A percentile compares a stretch with the other conserved stretches of the same genome.
Conservation (phyloP, 2,329 filamentous ascomycete genomes). For the Laburnicola sp. region DNA sequence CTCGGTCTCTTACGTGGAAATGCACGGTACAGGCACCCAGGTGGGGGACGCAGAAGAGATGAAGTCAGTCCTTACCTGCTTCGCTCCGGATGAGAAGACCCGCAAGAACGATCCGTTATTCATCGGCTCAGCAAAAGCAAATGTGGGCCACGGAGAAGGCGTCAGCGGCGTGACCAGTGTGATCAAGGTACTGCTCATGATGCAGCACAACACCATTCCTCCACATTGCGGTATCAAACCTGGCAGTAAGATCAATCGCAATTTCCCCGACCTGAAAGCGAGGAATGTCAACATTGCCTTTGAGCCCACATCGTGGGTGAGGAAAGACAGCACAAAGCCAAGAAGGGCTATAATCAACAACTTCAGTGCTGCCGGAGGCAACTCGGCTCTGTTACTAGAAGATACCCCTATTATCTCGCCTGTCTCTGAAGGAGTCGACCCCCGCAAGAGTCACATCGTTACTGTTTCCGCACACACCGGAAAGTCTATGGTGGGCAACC, state of each 20-base stretch:
- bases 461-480: conserved; percentile 4
- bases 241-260: conserved; percentile 21
- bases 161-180: conserved; percentile 36
- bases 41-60: conserved; percentile 32
- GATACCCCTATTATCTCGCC: conserved; percentile 13
- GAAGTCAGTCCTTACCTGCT: conserved; percentile 18
- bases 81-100: conserved; percentile 15
- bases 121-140: conserved; percentile 38
- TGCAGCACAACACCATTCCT: conserved; percentile 43
- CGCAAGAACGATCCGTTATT: conserved; percentile 18
- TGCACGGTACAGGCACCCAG: conserved; percentile 41
- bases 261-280: conserved; percentile 58
- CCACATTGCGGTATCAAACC: conserved; percentile 58
- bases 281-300: conserved; percentile 36
- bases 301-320: conserved; percentile 49
- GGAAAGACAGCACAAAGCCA: conserved; percentile 20
- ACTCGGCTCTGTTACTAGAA: conserved; percentile 36
- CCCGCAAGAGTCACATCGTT: conserved; percentile 6
- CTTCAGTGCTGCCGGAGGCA: conserved; percentile 45
- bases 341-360: conserved; percentile 38
- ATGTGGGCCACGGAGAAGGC: conserved; percentile 43
- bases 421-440: conserved; percentile 4
- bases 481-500: background rate
- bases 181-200: conserved; percentile 41
- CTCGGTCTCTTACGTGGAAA: conserved; percentile 33